Base-by-base conservation (phyloP, 1,284 basidiomycete species). In the Pholiota adiposa region DNA sequence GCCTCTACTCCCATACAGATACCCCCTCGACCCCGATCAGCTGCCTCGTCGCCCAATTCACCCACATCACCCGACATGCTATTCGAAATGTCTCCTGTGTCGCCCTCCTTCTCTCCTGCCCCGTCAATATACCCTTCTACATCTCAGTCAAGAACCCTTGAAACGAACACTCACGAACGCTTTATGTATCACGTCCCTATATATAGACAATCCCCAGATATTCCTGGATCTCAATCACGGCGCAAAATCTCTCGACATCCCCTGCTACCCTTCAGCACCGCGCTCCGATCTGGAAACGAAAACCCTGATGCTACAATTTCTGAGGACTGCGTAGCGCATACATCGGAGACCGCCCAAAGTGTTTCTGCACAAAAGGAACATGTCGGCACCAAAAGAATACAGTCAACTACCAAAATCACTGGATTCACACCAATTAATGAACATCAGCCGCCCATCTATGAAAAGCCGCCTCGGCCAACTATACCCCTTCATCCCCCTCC, bases 51-150 rank as follows among this genome's bases (percentile, higher is more conserved):
- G 43, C 63, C 67, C 38, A 66, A 62, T 51, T 64, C 69, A 34
- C 65, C 71, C 51, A 63, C 61, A 40, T 79, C 76, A 29, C 75
- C 77, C 48, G 78, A 79, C 34, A 70, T 78, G 56, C 69, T 79
- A 25, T 79, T 79, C 59, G 77, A 78, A 49, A 79, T 79, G 77
- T 79, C 77, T 36, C 76, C 76, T 33, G 57, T 75, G 9, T 72
- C 73, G 9, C 64, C 73, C 19, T 64, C 67, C n/a, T 68, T 65
- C 55, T 61, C 71, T 19, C 27, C 60, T 19, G 59, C 65, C 16
- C 54, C 70, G 31, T 60, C 68, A 54, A 43, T 64, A 58, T 70
- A 63, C 54, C 43, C 64, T 41, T 60, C 48, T 60, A 67, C 53
- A 53, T 60, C 27, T 50, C 68, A 29, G 57, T 63, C 60, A 63